Evolutionary conservation across 352 stramenopile species (phyloP), one percentile per base, ranked within the genome.

Genomic region (Phytophthora citricola): DNA sequence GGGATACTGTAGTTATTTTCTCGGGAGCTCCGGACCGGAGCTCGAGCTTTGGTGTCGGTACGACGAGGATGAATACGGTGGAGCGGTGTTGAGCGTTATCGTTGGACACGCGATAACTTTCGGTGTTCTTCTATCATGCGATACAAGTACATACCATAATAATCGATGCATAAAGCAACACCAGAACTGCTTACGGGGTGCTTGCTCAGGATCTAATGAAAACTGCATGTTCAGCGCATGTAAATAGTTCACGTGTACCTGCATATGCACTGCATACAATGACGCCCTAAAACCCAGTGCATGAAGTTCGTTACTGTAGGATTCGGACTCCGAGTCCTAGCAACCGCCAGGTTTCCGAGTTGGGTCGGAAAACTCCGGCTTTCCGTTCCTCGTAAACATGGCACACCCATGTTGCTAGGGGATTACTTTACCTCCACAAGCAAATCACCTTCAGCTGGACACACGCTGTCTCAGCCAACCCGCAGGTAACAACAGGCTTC

Each of bases 51-150:
- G 24, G 3, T n/a, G 17, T 29, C 5, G 27, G 31, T 15, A 6
- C 14, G 26, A 29, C 26, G 20, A 51, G 11, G 43, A 17, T 50
- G n/a, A 26, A 17, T 29, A 47, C 44, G 24, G 17, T 20, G 17
- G 6, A 14, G 17, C 2, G 17, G n/a, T 22, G n/a, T 12, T 51
- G 12, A 15, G 17, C 55, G 17, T 64, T 52, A 51, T 65, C 46
- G 46, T 65, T 58, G 57, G 57, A 65, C 57, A 65, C 47, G 46
- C 55, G 9, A 39, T 26, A 26, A 20, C 39, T 51, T 24, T 26
- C 17, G 15, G 34, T 27, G 40, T 20, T 14, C 31, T 8, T 6
- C 11, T 41, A 44, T 26, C 4, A 46, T 9, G 38, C 50, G 3
- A 8, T 14, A 36, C 31, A 12, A 6, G 56, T 45, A 52, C 57